These are phyloP conservation scores for Diaporthe vaccinii DNA, from an alignment of 2,329 filamentous ascomycete species.

Conservation along the genomic window DNA sequence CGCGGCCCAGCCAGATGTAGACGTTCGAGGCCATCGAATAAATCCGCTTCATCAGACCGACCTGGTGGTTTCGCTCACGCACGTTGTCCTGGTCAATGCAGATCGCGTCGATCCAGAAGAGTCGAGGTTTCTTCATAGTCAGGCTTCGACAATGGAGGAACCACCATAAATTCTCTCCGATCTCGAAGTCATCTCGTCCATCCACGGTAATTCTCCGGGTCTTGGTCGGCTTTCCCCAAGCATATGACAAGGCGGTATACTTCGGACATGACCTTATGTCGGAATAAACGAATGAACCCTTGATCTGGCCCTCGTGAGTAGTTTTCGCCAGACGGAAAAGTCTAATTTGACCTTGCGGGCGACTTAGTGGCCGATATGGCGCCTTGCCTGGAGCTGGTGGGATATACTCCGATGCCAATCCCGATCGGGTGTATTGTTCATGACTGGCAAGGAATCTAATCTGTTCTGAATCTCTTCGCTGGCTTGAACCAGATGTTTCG, in stretches of 20 bases:
- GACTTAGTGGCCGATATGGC: not conserved
- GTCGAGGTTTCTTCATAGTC: not conserved
- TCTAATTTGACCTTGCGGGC: not conserved
- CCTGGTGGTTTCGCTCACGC: not conserved
- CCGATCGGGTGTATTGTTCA: not conserved
- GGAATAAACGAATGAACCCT: not conserved
- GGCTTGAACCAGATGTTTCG: not conserved
- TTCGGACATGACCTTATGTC: not conserved
- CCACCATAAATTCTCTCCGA: slow-evolving; percentile 15
- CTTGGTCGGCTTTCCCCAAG: slow-evolving; percentile 1
- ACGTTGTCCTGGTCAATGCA: slow-evolving; percentile 12
- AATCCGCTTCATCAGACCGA: slow-evolving; percentile 9
- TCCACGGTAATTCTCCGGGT: not conserved
- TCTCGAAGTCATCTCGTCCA: not conserved
- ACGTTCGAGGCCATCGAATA: slow-evolving; percentile 6
- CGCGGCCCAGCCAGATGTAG: slow-evolving; percentile 9
- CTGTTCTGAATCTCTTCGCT: slow-evolving; percentile 1
- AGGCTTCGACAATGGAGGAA: slow-evolving; percentile 1
- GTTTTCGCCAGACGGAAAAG: not conserved
- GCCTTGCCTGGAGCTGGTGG: not conserved
- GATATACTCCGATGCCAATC: not conserved
- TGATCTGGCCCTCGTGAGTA: not conserved
- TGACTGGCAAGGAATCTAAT: not conserved
- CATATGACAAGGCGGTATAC: not conserved
- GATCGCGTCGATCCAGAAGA: slow-evolving; percentile 27